Evolutionary conservation across 192 early-diverging fungal genomes (phyloP), one percentile per base, ranked within the genome.

Genomic region (Borealophlyctis nickersoniae): DNA sequence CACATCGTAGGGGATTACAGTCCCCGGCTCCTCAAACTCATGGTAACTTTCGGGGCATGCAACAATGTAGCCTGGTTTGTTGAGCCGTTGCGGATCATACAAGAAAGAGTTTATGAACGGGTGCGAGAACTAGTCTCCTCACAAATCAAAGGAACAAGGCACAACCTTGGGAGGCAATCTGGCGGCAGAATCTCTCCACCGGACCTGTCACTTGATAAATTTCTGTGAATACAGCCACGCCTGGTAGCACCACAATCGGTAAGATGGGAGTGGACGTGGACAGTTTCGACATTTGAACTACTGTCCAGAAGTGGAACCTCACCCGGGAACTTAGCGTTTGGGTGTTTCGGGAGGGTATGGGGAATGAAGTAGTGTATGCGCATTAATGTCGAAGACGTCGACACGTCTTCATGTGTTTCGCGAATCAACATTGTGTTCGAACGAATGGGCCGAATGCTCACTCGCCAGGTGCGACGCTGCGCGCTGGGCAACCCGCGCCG

Each of bases 121-220:
- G n/a, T n/a, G n/a, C n/a, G n/a, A n/a, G n/a, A n/a, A n/a, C n/a
- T n/a, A n/a, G n/a, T n/a, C n/a, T n/a, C n/a, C n/a, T 45, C 39
- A 45, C 39, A 7, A 67, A 55, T 16, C 63, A 70, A 49, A 66
- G 66, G 63, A 77, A 63, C 49, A 66, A 36, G 56, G 49, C 32
- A 34, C 49, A 64, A 33, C 69, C 63, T 22, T 77, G 60, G 11
- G 73, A 77, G n/a, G 74, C 78, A 60, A 82, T 75, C 60, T 80
- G 76, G 22, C 83, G 75, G 70, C 84, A 86, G 73, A 86, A 86
- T 5, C 83, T 58, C 55, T 86, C 67, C 48, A 85, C 70, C 24
- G 83, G 83, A 49, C 83, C 83, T 13, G 83, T 85, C 0, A 86
- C 82, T 65, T 86, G 84, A 70, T 86, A 86, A 53, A 86, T 86